phyloP scores from a whole-genome alignment of 305 asterid species.

The Solanum hybrid region DNA sequence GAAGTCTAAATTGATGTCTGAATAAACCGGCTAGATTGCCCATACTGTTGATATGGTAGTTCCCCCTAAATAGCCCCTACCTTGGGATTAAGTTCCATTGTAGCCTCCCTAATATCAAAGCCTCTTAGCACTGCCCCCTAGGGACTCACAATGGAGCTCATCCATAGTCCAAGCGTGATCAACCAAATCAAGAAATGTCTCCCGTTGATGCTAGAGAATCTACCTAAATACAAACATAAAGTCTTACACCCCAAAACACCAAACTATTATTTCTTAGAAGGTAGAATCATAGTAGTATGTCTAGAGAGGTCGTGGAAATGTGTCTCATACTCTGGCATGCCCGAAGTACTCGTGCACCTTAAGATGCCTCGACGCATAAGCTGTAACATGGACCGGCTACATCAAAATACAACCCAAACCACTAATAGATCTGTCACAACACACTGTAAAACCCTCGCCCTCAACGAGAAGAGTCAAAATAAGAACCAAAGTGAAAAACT shows the following conservation, averaged over 20 bases:
- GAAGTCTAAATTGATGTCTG: neutral
- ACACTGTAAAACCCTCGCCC: neutral
- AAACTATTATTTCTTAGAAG: neutral
- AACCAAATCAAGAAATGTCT: neutral
- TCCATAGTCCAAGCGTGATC: neutral
- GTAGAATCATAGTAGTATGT: neutral
- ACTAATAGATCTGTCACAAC: neutral
- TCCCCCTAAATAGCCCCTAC: neutral
- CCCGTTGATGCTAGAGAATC: neutral
- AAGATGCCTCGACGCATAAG: neutral
- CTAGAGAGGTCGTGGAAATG: neutral
- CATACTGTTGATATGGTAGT: neutral
- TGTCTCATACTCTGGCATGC: neutral
- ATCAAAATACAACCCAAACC: neutral
- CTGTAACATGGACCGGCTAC: neutral
- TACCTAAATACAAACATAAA: neutral
- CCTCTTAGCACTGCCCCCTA: neutral
- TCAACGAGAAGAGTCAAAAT: no score
- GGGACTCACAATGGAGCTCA: neutral
- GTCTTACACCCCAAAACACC: neutral
- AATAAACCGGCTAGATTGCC: neutral
- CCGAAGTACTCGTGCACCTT: neutral
- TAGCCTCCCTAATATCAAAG: neutral
- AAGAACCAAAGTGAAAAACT: neutral
- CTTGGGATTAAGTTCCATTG: neutral